These are phyloP conservation scores for Datura wrightii DNA, from an alignment of 257 asterid genomes.

Conservation along the genomic window DNA sequence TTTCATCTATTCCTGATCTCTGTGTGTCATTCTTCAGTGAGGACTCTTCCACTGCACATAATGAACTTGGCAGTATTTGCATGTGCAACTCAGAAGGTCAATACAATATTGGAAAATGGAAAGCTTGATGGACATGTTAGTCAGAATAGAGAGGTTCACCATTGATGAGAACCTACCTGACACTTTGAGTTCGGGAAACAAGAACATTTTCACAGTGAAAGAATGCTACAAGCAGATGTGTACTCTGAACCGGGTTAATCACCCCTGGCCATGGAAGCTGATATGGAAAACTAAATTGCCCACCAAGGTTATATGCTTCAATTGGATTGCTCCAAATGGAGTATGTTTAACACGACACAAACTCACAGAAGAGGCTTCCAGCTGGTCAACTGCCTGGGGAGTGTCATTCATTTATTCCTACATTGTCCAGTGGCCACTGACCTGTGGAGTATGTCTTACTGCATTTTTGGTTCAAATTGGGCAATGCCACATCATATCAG, in stretches of 20 bases:
- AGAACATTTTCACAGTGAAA: not conserved
- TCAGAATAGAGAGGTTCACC: not conserved
- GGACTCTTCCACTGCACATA: conserved; percentile 2
- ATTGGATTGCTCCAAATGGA: not conserved
- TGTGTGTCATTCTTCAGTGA: not conserved
- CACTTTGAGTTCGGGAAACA: not conserved
- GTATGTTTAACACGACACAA: not conserved
- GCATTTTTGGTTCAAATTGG: not conserved
- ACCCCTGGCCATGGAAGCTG: not conserved
- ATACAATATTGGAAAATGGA: not conserved
- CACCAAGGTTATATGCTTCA: not conserved
- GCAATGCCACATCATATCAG: conserved; percentile 13
- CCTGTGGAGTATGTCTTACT: not conserved
- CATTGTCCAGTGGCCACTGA: not conserved
- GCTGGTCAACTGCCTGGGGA: not conserved
- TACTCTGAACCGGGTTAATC: not conserved
- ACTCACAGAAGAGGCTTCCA: not conserved
- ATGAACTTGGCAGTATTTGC: not conserved
- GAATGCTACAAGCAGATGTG: conserved; percentile 11
- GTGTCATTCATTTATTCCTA: not conserved
- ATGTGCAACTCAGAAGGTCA: conserved; percentile 12
- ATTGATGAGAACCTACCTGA: not conserved
- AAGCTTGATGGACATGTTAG: not conserved
- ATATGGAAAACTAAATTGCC: not conserved
- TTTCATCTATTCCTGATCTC: not conserved